These are phyloP conservation scores for Shiraia bambusicola DNA, from an alignment of 2,329 filamentous ascomycete genomes.

Conservation along the genomic window DNA sequence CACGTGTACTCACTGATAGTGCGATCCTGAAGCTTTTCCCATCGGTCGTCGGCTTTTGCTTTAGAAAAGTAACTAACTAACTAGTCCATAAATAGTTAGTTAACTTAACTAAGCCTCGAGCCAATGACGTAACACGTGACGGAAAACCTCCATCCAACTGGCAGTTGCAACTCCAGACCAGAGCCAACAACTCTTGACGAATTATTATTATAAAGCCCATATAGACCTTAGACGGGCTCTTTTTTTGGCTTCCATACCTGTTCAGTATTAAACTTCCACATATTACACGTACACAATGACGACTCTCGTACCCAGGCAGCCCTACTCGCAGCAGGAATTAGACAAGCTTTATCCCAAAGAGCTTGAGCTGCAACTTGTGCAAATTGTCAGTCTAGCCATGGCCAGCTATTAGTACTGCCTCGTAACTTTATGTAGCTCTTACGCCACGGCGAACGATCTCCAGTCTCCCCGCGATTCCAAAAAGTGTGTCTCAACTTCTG, in stretches of 20 bases:
- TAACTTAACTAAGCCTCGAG: too few species aligned
- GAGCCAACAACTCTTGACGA: neutral
- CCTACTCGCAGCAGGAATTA: slow-evolving; percentile 82
- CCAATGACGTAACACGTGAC: slow-evolving; percentile 28
- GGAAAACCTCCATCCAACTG: slow-evolving; percentile 7
- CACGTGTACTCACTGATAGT: too few species aligned
- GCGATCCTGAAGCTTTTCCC: too few species aligned
- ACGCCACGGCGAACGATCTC: slow-evolving; percentile 67
- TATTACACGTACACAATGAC: slow-evolving; percentile 62
- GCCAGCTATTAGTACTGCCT: neutral
- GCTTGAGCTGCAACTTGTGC: slow-evolving; percentile 84
- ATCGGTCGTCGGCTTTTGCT: too few species aligned
- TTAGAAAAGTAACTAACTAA: too few species aligned
- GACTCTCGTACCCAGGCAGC: slow-evolving; percentile 68
- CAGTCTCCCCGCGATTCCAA: slow-evolving; percentile 83
- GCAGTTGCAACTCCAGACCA: slow-evolving; percentile 1
- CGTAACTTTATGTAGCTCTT: slow-evolving; percentile 27
- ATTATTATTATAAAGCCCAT: too few species aligned
- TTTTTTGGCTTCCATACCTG: neutral
- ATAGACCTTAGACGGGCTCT: neutral
- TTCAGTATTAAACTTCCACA: neutral
- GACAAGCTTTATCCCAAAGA: slow-evolving; percentile 74
- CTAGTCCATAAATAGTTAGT: too few species aligned
- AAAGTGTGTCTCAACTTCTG: slow-evolving; percentile 57
- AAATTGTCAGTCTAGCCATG: slow-evolving; percentile 61